phyloP scores from a whole-genome alignment of 768 basidiomycete species.

The Hortiboletus campestris region DNA sequence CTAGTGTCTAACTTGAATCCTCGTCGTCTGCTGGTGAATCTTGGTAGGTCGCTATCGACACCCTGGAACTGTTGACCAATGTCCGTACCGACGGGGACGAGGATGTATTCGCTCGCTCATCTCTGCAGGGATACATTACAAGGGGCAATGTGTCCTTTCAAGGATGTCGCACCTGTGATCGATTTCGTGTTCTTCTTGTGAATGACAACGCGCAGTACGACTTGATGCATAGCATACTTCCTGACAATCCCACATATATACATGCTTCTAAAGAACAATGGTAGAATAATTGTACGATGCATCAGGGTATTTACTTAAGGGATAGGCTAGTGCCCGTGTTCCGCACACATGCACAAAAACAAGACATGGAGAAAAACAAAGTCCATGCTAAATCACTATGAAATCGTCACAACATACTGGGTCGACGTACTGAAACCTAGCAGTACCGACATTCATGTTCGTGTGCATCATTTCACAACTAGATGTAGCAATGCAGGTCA shows the following conservation, averaged over 20 bases:
- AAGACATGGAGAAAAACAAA: background rate
- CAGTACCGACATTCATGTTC: background rate
- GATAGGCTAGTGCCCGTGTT: slow-evolving; percentile 24
- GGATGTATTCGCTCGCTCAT: too few relatives aligned
- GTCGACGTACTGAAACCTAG: background rate
- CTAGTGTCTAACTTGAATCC: too few relatives aligned
- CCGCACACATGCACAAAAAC: slow-evolving; percentile 21
- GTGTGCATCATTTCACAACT: slow-evolving; percentile 1
- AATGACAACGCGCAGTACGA: background rate
- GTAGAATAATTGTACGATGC: slow-evolving; percentile 20
- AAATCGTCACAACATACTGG: background rate
- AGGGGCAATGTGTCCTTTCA: too few relatives aligned
- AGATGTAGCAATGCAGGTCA: background rate
- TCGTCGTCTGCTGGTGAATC: too few relatives aligned
- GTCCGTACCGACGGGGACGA: too few relatives aligned
- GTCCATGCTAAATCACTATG: slow-evolving; percentile 12
- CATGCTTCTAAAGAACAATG: background rate
- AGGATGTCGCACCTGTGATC: too few relatives aligned
- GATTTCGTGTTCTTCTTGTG: too few relatives aligned
- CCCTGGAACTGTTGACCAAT: too few relatives aligned
- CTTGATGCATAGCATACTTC: too few relatives aligned
- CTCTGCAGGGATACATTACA: too few relatives aligned
- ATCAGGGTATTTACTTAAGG: slow-evolving; percentile 17
- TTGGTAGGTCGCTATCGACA: too few relatives aligned
- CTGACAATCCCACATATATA: background rate